Base-by-base conservation (phyloP, 2,329 filamentous ascomycete genomes). In the Fusarium camptoceras region DNA sequence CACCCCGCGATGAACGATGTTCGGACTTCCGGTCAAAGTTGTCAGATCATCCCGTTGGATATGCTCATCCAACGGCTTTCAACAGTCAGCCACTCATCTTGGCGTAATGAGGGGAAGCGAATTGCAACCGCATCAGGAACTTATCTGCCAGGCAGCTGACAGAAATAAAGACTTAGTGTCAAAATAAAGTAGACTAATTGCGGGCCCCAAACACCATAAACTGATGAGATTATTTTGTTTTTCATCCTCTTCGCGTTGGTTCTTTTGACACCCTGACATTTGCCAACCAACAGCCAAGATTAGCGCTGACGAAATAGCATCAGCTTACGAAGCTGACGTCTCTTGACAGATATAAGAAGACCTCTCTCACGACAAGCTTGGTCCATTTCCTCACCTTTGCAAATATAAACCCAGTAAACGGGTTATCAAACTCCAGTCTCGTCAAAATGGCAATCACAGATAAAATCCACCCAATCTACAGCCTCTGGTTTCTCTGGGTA, bases 401-500 rank as follows among this genome's bases (percentile, higher is more conserved):
- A 9, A 3, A 37, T 4, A 11, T 37, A 18, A n/a, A 37, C 3
- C 18, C 34, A 37, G 6, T 11, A 1, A n/a, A 2, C 6, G 8
- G 2, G 5, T 20, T 8, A 5, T 15, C 37, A 41, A 34, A 16
- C 11, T 12, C 5, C 16, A 22, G 4, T 10, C 9, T n/a, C 18
- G 7, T 12, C 15, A 66, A 43, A 47, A 66, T 66, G 64, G 49
- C 55, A 16, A 71, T 73, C 42, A 39, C 58, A 0, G 59, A 55
- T 37, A 49, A 62, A 5, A 61, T 74, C 5, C 71, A 72, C 22
- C 64, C 64, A 7, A 31, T 69, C 8, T 75, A 75, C 48, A 54
- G 42, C 46, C 10, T 59, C 10, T 74, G 59, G 63, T 75, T 75
- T 51, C 43, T 72, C 39, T 75, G 73, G 73, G 22, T 74, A 20